These are phyloP conservation scores for Penicillium crystallinum DNA, from an alignment of 495 filamentous ascomycete genomes.

Conservation along the genomic window DNA sequence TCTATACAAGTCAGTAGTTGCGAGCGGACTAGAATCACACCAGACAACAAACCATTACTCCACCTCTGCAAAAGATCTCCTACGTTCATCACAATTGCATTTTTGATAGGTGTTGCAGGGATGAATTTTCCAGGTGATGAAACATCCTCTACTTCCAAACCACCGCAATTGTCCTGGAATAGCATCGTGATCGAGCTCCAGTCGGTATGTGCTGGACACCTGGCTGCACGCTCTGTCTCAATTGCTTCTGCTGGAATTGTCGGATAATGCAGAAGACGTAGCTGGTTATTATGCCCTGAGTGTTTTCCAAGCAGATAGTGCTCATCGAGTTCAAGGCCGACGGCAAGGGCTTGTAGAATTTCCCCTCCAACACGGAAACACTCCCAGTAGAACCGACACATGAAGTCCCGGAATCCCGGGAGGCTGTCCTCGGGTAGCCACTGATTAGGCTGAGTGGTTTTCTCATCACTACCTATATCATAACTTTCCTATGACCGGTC, in stretches of 20 bases:
- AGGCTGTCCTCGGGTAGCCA: constrained; percentile 56
- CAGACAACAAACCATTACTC: constrained; percentile 47
- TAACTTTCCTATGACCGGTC: constrained; percentile 51
- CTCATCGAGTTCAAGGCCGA: constrained; percentile 46
- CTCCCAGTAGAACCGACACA: constrained; percentile 52
- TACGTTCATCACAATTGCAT: constrained; percentile 53
- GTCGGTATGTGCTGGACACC: constrained; percentile 52
- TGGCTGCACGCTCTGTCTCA: constrained; percentile 39
- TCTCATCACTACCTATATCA: constrained; percentile 58
- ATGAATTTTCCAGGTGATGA: constrained; percentile 45
- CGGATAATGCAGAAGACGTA: constrained; percentile 63
- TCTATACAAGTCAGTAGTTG: constrained; percentile 26
- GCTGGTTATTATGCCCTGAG: constrained; percentile 55
- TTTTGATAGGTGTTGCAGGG: constrained; percentile 44
- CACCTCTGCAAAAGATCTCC: constrained; percentile 58
- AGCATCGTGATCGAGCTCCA: constrained; percentile 50
- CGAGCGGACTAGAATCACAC: background rate
- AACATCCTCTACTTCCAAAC: constrained; percentile 53
- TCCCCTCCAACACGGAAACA: constrained; percentile 40
- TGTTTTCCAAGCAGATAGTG: constrained; percentile 49
- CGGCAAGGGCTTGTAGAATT: constrained; percentile 48
- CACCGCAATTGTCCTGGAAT: constrained; percentile 51
- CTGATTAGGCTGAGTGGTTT: constrained; percentile 54
- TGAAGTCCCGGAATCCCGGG: constrained; percentile 56
- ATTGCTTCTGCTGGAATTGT: constrained; percentile 45